Evolutionary conservation across 805 yeast genomes (phyloP).

Genomic region (Ogataea parapolymorpha): DNA sequence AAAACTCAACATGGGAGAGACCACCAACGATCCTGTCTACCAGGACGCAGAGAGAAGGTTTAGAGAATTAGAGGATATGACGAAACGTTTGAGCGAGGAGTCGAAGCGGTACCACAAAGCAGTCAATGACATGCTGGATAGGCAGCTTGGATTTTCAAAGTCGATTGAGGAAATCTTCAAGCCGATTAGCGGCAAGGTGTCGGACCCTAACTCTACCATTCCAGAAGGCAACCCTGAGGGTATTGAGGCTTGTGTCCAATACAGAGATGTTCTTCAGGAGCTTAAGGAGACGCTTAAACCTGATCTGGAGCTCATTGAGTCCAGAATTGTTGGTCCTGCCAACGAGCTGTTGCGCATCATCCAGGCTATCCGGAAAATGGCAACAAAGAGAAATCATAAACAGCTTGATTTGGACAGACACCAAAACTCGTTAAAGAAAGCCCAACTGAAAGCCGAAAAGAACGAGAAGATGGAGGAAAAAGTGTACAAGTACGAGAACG

Average conservation of each 20-base stretch:
- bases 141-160: slow-evolving; percentile 92
- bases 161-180: slow-evolving; percentile 94
- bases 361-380: slow-evolving; percentile 84
- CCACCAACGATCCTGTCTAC: slow-evolving; percentile 82
- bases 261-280: slow-evolving; percentile 82
- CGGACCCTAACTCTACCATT: slow-evolving; percentile 81
- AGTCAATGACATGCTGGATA: slow-evolving; percentile 88
- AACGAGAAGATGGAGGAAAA: slow-evolving; percentile 88
- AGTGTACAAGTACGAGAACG: slow-evolving; percentile 85
- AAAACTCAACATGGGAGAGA: slow-evolving; percentile 83
- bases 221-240: slow-evolving; percentile 98
- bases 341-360: slow-evolving; percentile 84
- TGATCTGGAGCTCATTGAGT: slow-evolving; percentile 87
- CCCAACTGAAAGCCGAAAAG: slow-evolving; percentile 78
- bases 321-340: slow-evolving; percentile 86
- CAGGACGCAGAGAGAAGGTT: slow-evolving; percentile 95
- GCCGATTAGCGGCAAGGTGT: slow-evolving; percentile 88
- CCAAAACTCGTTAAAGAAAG: slow-evolving; percentile 62
- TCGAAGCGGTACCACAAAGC: slow-evolving; percentile 87
- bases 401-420: slow-evolving; percentile 91
- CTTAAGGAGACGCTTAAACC: slow-evolving; percentile 85
- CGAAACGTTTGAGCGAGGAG: slow-evolving; percentile 85
- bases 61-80: slow-evolving; percentile 85
- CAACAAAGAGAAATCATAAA: slow-evolving; percentile 92
- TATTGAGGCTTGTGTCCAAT: slow-evolving; percentile 89